Percentiles rank a stretch among this genome's conserved stretches.
Conservation (phyloP, 176 grass and related monocot genomes). For the Zea luxurians region DNA sequence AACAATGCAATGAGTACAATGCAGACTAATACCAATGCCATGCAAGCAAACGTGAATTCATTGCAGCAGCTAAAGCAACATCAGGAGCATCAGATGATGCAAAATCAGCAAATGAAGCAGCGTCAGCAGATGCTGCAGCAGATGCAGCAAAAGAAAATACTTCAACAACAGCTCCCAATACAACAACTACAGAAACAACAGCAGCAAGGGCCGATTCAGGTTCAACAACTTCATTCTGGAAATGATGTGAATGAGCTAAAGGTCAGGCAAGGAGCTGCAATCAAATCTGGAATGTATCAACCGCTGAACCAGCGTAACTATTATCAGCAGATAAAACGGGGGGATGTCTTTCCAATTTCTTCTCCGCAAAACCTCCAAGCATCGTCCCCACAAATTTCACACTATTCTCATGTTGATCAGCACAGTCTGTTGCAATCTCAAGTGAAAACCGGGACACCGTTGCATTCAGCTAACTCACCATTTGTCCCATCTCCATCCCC, state of each 20-base stretch:
- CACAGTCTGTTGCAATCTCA: conserved; percentile 74
- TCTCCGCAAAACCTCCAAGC: conserved; percentile 93
- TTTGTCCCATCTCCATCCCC: conserved; percentile 87
- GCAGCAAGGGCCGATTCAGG: conserved; percentile 60
- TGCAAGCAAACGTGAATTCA: conserved; percentile 46
- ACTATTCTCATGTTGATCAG: conserved; percentile 90
- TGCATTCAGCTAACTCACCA: conserved; percentile 77
- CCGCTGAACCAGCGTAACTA: conserved; percentile 58
- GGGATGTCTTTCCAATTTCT: conserved; percentile 73
- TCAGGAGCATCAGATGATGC: conserved; percentile 70
- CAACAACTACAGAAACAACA: conserved; percentile 70
- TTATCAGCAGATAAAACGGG: conserved; percentile 71
- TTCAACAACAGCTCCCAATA: conserved; percentile 48
- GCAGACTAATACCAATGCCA: conserved; percentile 52
- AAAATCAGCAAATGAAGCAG: conserved; percentile 70
- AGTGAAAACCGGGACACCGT: conserved; percentile 76
- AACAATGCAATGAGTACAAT: conserved; percentile 57
- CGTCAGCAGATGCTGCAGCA: conserved; percentile 57
- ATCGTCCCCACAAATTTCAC: conserved; percentile 92
- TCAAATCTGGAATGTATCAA: conserved; percentile 86
- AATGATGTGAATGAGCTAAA: conserved; percentile 71
- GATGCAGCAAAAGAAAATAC: conserved; percentile 60
- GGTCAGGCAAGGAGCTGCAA: conserved; percentile 61
- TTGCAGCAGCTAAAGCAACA: conserved; percentile 75
- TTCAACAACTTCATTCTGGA: conserved; percentile 64